Evolutionary conservation across 495 filamentous ascomycete species (phyloP), one percentile per base, ranked within the genome.

Genomic region (Podospora comata): DNA sequence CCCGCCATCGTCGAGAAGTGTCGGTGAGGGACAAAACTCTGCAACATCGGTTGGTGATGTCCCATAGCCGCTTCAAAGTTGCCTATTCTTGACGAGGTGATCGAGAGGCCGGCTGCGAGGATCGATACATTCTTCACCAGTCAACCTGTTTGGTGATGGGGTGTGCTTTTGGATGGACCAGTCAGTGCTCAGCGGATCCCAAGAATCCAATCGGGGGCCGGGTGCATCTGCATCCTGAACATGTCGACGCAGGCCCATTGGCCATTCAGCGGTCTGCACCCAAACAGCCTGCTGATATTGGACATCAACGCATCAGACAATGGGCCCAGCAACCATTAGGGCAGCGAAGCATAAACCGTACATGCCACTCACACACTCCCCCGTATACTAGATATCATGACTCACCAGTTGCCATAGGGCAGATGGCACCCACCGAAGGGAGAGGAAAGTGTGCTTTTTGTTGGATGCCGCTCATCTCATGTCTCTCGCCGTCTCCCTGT

Each of bases 231-330:
- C 79, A 80, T 79, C 73, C 73, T 72, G 71, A 71, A 61, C 71
- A 68, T 73, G 70, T 70, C 69, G 64, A 64, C 67, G 61, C 64
- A 66, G 72, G 67, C 69, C 67, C 71, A 80, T 80, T 81, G 79
- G 74, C 78, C 76, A 78, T 69, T 60, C 74, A 75, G 74, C 68
- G 70, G 67, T 67, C 71, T 67, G 68, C 39, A 68, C 69, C 66
- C 64, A 72, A 73, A 76, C 74, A 77, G 74, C 71, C 75, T 69
- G 72, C 71, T 76, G 68, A 79, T 70, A 77, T 81, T 81, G 79
- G 79, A 81, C 79, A 81, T 81, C 79, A 81, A 76, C 79, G 79
- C 79, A 81, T 75, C 73, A 76, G 73, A 71, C 65, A 69, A 71
- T 67, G 59, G 64, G 66, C 68, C 69, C 61, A 68, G 58, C 32